Evolutionary conservation across 1,139 yeast genomes (phyloP).

Genomic region (Diutina neorugosa): DNA sequence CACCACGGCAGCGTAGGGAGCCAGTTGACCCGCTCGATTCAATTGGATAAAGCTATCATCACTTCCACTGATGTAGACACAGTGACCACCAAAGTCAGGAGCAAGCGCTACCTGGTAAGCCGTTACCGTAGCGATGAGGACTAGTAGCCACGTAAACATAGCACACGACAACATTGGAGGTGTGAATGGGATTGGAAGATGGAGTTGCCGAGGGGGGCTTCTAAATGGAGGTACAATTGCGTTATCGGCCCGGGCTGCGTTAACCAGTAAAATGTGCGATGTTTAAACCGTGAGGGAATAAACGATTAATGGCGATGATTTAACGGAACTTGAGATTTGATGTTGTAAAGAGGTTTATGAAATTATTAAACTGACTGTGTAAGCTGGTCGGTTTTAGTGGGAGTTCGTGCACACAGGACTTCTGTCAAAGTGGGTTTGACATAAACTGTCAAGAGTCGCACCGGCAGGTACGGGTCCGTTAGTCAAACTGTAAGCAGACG

Average conservation of each 20-base stretch:
- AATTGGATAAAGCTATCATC: not conserved
- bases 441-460: too few relatives aligned
- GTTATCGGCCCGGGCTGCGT: not conserved
- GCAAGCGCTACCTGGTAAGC: not conserved
- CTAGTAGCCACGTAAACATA: not conserved
- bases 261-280: not conserved
- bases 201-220: not conserved
- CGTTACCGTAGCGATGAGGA: not conserved
- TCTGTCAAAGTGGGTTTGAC: too few relatives aligned
- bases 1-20: not conserved
- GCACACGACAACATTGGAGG: not conserved
- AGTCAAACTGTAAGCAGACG: too few relatives aligned
- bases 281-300: not conserved
- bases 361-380: too few relatives aligned
- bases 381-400: too few relatives aligned
- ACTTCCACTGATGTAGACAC: not conserved
- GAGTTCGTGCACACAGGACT: too few relatives aligned
- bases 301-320: too few relatives aligned
- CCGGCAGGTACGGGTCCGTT: too few relatives aligned
- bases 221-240: not conserved
- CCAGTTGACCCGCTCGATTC: not conserved
- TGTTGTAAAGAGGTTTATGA: too few relatives aligned
- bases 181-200: not conserved
- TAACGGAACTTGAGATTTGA: too few relatives aligned
- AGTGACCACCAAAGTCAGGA: not conserved